Base-by-base conservation (phyloP, 768 basidiomycete species). In the Trametes villosa region DNA sequence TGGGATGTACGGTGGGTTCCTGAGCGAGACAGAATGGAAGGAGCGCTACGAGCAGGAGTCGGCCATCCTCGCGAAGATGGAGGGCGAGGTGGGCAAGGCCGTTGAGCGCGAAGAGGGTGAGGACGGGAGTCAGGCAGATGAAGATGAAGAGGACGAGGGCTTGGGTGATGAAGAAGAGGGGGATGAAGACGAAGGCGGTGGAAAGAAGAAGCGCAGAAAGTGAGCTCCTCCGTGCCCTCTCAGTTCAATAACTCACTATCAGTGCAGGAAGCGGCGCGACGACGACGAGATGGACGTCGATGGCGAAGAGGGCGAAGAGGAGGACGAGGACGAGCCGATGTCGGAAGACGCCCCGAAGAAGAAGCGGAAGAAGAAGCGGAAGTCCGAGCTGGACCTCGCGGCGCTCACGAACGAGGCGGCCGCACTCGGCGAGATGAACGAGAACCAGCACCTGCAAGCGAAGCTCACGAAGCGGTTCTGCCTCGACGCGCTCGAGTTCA, bases 401-500 rank as follows among this genome's bases (percentile, higher is more conserved):
- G 80, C 87, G 1, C 79, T 93, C 46, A 82, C 84, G 9, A 80
- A 86, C 45, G 90, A 91, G 65, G 87, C 92, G 69, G 85, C 81
- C 11, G 87, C 86, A 0, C 78, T 94, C 30, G 87, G 87, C 6
- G 82, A 85, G 4, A 77, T 91, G 34, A 83, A 93, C 63, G 81
- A 82, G 38, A 82, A 88, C 63, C 80, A 92, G 60, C 73, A 90
- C 40, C 79, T 84, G 5, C 81, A 84, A 52, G 80, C 93, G 8
- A 82, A 86, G 20, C 77, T 97, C 29, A 85, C 83, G 62, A 96
- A 91, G 74, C 89, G 90, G 68, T 97, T 94, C 75, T 94, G 90
- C 69, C 78, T 83, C 4, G 96, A 98, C 70, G 94, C 88, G 3
- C 77, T 98, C 40, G 79, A 74, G 57, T 98, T 98, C 72, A 96